Conservation (phyloP, 169 alveolate genomes). For the Plasmodium cynomolgi region DNA sequence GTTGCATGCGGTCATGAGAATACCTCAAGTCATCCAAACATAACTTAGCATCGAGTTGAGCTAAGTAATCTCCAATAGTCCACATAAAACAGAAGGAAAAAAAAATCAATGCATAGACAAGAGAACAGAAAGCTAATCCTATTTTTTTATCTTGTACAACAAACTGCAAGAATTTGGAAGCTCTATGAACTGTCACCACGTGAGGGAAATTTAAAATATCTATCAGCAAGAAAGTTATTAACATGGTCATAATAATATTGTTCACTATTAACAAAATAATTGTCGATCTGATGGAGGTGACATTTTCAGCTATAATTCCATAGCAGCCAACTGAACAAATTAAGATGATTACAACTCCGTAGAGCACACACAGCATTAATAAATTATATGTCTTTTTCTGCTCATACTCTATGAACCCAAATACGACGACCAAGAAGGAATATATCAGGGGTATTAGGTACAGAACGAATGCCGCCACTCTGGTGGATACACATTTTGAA, state of each 20-base stretch:
- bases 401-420: conserved; percentile 60
- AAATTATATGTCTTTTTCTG: conserved; percentile 19
- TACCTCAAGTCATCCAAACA: conserved; percentile 59
- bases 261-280: conserved; percentile 62
- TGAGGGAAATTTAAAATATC: conserved; percentile 63
- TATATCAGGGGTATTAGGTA: conserved; percentile 56
- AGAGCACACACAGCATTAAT: conserved; percentile 16
- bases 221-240: conserved; percentile 62
- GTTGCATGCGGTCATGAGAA: conserved; percentile 51
- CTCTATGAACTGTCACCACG: conserved; percentile 63
- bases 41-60: conserved; percentile 53
- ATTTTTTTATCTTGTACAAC: conserved; percentile 47
- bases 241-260: conserved; percentile 72
- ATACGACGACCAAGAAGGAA: conserved; percentile 30
- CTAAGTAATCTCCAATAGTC: conserved; percentile 71
- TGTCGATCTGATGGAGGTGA: conserved; percentile 63
- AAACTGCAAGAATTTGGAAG: conserved; percentile 53
- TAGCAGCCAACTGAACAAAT: conserved; percentile 66
- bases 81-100: conserved; percentile 75
- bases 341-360: conserved; percentile 50
- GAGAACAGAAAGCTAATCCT: conserved; percentile 46
- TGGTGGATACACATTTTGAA: conserved; percentile 51
- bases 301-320: conserved; percentile 63
- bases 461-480: conserved; percentile 65
- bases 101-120: conserved; percentile 52